Conservation (phyloP, 306 rosid species). For the Acmispon strigosus region DNA sequence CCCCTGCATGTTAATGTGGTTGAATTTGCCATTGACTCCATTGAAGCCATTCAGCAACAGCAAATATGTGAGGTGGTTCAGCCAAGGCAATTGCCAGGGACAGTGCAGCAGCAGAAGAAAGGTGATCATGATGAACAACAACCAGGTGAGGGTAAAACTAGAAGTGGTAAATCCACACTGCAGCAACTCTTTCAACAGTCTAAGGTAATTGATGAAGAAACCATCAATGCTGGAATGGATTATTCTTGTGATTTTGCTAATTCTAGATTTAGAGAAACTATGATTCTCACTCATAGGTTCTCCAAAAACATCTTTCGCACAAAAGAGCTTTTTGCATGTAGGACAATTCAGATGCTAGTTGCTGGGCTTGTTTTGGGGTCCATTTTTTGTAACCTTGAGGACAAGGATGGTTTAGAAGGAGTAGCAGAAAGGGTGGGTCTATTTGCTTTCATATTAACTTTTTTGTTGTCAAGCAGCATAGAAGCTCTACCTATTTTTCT, state of each 20-base stretch:
- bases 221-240: constrained; percentile 28
- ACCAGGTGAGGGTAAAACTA: constrained; percentile 26
- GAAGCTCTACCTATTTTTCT: constrained; percentile 91
- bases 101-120: constrained; percentile 31
- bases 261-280: constrained; percentile 62
- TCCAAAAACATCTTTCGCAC: constrained; percentile 80
- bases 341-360: constrained; percentile 86
- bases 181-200: constrained; percentile 89
- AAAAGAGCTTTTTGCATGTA: constrained; percentile 78
- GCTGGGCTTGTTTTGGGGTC: constrained; percentile 80
- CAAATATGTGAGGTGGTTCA: constrained; percentile 20
- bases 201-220: constrained; percentile 59
- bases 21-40: constrained; percentile 83
- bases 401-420: constrained; percentile 56
- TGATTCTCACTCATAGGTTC: constrained; percentile 86
- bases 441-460: constrained; percentile 81
- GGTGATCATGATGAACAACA: constrained; percentile 7
- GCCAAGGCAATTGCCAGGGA: constrained; percentile 14
- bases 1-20: constrained; percentile 77
- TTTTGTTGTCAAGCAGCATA: constrained; percentile 69
- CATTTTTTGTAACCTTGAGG: constrained; percentile 71
- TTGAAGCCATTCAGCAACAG: constrained; percentile 50
- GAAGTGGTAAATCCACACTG: constrained; percentile 55
- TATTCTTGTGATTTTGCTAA: constrained; percentile 54
- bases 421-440: constrained; percentile 78